Base-by-base conservation (phyloP, 2,329 filamentous ascomycete genomes). In the Botryotinia globosa region DNA sequence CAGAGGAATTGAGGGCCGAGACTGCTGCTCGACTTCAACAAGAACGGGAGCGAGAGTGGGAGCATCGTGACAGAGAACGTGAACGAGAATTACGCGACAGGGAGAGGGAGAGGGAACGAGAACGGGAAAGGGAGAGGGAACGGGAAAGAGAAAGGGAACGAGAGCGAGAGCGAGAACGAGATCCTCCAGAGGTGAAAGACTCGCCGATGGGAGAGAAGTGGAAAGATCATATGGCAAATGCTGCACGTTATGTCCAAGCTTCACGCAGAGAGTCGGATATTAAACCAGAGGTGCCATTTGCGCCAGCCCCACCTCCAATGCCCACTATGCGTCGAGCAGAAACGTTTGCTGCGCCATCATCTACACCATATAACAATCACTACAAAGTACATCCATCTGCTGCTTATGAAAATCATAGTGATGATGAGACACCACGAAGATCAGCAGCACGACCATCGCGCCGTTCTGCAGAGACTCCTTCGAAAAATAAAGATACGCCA, bases 201-300 rank as follows among this genome's bases (percentile, higher is more conserved):
- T 51, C 74, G 75, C 37, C 69, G 32, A 69, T 78, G 51, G 72
- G 72, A 54, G 44, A 74, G 16, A 80, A 80, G 65, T 78, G 76
- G 76, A 75, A 75, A 42, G 69, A 75, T 29, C 77, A 79, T 64
- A 76, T 70, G 73, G 77, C 77, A 0, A 77, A 63, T 72, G 79
- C 79, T 42, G 75, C 74, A 37, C 73, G 78, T 64, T 81, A 81
- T 64, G 78, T 81, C 74, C 75, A 79, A 71, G 79, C 78, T 74
- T 75, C 79, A 45, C 75, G 76, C 48, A 72, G 73, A 69, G 77
- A 78, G 14, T 59, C 51, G 20, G 70, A 67, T 18, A 34, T 56
- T 14, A 72, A 72, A 42, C 69, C 69, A 56, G 70, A 69, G 29
- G 63, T 59, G 37, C 70, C 70, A 25, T 71, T 71, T 44, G 62